Percentiles rank a stretch among this genome's conserved stretches.
phyloP scores from a whole-genome alignment of 192 early-diverging fungal species.

The Entomortierella parvispora region DNA sequence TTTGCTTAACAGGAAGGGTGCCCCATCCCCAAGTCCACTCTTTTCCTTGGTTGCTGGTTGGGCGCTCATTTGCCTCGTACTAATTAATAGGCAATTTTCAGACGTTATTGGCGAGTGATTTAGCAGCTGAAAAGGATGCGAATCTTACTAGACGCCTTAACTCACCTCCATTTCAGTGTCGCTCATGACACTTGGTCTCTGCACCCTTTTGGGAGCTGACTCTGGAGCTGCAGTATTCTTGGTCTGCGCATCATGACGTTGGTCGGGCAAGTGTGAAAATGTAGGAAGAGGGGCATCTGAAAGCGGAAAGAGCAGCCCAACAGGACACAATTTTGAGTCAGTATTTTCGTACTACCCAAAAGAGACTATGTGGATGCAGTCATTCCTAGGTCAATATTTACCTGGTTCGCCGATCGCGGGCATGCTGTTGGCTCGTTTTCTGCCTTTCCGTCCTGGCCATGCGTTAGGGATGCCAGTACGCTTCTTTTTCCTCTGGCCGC shows the following conservation, averaged over 20 bases:
- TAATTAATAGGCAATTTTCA: neutral
- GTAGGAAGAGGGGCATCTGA: slow-evolving; percentile 8
- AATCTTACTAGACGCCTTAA: too few species aligned
- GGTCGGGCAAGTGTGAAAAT: slow-evolving; percentile 2
- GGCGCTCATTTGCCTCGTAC: slow-evolving; percentile 32
- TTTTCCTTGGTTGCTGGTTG: slow-evolving; percentile 21
- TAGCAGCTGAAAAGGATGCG: too few species aligned
- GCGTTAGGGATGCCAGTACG: slow-evolving; percentile 34
- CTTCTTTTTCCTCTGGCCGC: slow-evolving; percentile 23
- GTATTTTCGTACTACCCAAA: neutral
- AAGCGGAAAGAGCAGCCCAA: neutral
- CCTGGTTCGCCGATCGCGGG: slow-evolving; percentile 40
- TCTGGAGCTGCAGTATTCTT: slow-evolving; percentile 15
- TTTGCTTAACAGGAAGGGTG: slow-evolving; percentile 65
- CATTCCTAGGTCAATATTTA: slow-evolving; percentile 1
- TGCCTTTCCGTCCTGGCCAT: slow-evolving; percentile 36
- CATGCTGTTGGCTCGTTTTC: slow-evolving; percentile 49
- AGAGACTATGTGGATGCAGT: neutral
- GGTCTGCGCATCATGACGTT: slow-evolving; percentile 18
- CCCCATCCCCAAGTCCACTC: slow-evolving; percentile 85
- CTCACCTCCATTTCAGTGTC: slow-evolving; percentile 71
- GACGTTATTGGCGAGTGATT: neutral
- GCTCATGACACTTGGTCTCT: slow-evolving; percentile 56
- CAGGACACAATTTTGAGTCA: neutral
- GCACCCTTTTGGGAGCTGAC: slow-evolving; percentile 10